A percentile compares a stretch with the other conserved stretches of the same genome.
These are phyloP conservation scores for Fusarium equiseti DNA, from an alignment of 2,329 filamentous ascomycete genomes.

Conservation along the genomic window DNA sequence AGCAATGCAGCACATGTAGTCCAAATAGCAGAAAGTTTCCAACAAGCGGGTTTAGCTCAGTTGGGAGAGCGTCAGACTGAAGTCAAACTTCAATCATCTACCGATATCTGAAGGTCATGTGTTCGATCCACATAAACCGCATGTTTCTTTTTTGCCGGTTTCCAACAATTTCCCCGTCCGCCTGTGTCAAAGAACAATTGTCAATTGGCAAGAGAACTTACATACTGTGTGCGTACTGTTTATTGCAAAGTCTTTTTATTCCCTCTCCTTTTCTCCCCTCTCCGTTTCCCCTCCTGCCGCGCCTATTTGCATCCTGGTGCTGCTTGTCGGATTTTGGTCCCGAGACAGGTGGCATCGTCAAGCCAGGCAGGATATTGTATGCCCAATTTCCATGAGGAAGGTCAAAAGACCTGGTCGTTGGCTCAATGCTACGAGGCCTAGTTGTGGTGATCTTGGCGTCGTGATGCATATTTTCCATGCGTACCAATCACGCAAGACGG, in stretches of 20 bases:
- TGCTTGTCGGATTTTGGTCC: too few species aligned
- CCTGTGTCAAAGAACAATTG: too few species aligned
- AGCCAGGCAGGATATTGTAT: too few species aligned
- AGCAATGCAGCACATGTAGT: rapidly evolving
- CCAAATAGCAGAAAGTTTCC: rapidly evolving
- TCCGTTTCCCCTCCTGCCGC: too few species aligned
- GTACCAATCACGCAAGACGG: not conserved
- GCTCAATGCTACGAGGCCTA: not conserved
- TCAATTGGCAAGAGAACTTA: too few species aligned
- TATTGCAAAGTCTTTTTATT: too few species aligned
- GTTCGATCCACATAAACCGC: conserved; percentile 49
- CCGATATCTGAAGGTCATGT: conserved; percentile 47
- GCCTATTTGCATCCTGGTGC: too few species aligned
- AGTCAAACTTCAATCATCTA: conserved; percentile 38
- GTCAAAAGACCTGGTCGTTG: not conserved
- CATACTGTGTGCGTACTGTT: too few species aligned
- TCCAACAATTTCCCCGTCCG: too few species aligned
- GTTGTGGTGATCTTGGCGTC: not conserved
- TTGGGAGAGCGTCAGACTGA: conserved; percentile 45
- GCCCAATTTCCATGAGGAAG: not conserved
- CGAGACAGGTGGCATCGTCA: too few species aligned
- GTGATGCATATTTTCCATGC: not conserved
- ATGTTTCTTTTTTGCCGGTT: not conserved
- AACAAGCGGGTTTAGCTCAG: conserved; percentile 38
- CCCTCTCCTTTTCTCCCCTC: too few species aligned